These are phyloP conservation scores for Yarrowia sp. DNA, from an alignment of 805 yeast species.

Conservation along the genomic window DNA sequence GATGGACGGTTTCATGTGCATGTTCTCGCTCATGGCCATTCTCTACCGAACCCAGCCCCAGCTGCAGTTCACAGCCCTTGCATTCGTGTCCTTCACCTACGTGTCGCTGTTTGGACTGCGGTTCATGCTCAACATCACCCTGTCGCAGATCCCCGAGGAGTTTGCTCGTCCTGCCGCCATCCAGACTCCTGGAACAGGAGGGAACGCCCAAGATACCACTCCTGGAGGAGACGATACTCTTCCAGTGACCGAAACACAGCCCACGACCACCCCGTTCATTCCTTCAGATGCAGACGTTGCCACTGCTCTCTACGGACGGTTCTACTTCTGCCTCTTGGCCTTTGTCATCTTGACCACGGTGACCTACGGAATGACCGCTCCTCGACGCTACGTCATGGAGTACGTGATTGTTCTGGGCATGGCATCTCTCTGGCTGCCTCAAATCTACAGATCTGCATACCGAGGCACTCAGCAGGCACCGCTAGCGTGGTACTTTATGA, in stretches of 20 bases:
- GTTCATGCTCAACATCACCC: conserved; percentile 68
- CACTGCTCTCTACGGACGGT: conserved; percentile 64
- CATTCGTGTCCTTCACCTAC: conserved; percentile 71
- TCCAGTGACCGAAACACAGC: conserved; percentile 43
- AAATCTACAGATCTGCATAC: conserved; percentile 75
- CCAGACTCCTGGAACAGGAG: background rate
- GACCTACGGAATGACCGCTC: conserved; percentile 69
- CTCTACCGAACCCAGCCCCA: conserved; percentile 61
- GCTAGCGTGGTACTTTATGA: conserved; percentile 76
- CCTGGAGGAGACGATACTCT: conserved; percentile 36
- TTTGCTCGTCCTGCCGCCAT: conserved; percentile 50
- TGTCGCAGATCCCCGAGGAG: conserved; percentile 61
- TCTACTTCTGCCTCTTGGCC: conserved; percentile 60
- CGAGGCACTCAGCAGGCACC: conserved; percentile 68
- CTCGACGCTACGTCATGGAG: conserved; percentile 64
- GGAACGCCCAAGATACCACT: conserved; percentile 20
- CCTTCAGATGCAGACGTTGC: conserved; percentile 59
- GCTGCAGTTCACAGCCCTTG: conserved; percentile 70
- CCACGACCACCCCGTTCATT: conserved; percentile 42
- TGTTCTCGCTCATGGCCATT: conserved; percentile 66
- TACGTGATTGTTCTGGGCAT: conserved; percentile 58
- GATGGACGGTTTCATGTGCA: conserved; percentile 72
- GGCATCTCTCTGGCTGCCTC: conserved; percentile 89
- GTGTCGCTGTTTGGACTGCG: conserved; percentile 79
- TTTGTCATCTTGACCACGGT: conserved; percentile 63